phyloP scores from a whole-genome alignment of 305 asterid genomes.

The Solanum aculeatissimum region DNA sequence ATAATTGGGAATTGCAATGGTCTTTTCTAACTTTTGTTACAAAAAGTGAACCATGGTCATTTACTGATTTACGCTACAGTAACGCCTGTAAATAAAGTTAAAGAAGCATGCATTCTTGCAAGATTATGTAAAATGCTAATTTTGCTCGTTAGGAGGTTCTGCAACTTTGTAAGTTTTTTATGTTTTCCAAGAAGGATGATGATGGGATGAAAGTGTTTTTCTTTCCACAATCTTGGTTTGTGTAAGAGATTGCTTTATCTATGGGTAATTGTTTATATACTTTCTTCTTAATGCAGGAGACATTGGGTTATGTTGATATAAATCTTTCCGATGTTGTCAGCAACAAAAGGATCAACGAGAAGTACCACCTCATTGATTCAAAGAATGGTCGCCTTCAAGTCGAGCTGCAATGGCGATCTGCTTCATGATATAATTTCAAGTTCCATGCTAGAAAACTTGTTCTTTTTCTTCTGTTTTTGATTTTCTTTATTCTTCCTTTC shows the following conservation, averaged over 20 bases:
- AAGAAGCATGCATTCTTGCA: background rate
- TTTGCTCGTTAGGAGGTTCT: background rate
- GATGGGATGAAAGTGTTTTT: background rate
- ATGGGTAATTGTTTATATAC: background rate
- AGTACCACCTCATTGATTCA: conserved; percentile 40
- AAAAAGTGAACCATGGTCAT: background rate
- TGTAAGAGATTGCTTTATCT: background rate
- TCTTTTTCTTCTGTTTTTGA: background rate
- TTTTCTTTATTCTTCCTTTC: background rate
- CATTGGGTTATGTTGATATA: conserved; percentile 31
- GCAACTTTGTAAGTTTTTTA: background rate
- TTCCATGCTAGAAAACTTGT: background rate
- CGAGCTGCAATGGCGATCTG: conserved; percentile 32
- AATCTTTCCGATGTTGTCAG: conserved; percentile 26
- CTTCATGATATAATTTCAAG: background rate
- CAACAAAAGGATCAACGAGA: conserved; percentile 35
- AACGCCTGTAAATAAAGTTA: background rate
- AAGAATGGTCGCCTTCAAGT: conserved; percentile 31
- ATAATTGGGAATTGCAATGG: background rate
- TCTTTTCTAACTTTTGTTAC: background rate
- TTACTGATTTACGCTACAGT: background rate
- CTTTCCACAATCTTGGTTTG: background rate
- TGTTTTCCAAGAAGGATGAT: background rate
- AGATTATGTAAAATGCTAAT: background rate
- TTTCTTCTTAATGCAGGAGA: conserved; percentile 18